Conservation (phyloP, 73 alveolate species). For the Stentor coeruleus region DNA sequence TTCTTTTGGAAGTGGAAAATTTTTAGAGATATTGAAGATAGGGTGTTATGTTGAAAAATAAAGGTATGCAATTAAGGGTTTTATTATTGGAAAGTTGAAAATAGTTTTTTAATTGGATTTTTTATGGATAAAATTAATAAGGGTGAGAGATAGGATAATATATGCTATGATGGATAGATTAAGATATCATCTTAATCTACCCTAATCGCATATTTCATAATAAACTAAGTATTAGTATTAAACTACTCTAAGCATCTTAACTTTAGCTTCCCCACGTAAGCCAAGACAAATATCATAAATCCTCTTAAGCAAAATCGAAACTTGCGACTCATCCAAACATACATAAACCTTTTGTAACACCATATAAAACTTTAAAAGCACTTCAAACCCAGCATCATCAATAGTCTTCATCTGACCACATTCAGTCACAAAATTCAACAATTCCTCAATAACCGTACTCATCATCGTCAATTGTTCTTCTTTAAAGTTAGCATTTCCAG, state of each 20-base stretch:
- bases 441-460: slow-evolving; percentile 19
- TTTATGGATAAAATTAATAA: no score
- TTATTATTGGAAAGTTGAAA: no score
- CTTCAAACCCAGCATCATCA: background rate
- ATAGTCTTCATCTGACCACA: background rate
- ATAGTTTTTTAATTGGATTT: no score
- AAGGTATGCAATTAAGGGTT: no score
- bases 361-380: background rate
- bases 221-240: no score
- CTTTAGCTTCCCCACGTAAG: background rate
- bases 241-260: background rate
- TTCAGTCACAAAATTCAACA: slow-evolving; percentile 20
- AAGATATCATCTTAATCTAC: no score
- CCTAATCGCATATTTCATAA: no score
- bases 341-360: background rate
- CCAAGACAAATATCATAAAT: background rate
- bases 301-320: background rate
- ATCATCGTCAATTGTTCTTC: slow-evolving; percentile 48
- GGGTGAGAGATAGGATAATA: no score
- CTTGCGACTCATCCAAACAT: background rate
- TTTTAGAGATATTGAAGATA: no score
- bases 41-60: no score
- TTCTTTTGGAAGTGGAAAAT: no score
- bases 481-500: slow-evolving; percentile 76
- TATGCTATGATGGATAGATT: no score